Percentiles rank a stretch among this genome's conserved stretches.
phyloP scores from a whole-genome alignment of 306 rosid genomes.

The Ammopiptanthus mongolicus region DNA sequence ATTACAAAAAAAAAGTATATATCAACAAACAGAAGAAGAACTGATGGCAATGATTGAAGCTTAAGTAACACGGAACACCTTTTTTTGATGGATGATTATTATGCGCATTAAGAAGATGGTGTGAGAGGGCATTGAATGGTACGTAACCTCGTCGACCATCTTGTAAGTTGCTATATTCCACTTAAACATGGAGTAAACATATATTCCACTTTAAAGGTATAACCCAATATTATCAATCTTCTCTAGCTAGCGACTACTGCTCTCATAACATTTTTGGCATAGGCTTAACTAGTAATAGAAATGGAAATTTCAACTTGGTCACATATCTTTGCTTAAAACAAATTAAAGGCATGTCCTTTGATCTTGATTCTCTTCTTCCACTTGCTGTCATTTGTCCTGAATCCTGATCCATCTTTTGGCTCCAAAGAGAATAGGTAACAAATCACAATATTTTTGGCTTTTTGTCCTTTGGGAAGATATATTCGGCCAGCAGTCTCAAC shows the following conservation, averaged over 20 bases:
- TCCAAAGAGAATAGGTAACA: slow-evolving; percentile 21
- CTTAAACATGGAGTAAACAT: not conserved
- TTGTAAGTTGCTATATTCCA: not conserved
- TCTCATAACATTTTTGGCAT: not conserved
- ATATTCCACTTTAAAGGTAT: not conserved
- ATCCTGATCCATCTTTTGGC: slow-evolving; percentile 30
- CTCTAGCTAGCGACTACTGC: not conserved
- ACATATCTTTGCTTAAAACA: slow-evolving; percentile 30
- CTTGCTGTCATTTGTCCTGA: slow-evolving; percentile 30
- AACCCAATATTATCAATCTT: not conserved
- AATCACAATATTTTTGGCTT: slow-evolving; percentile 28
- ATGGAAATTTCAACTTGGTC: slow-evolving; percentile 21
- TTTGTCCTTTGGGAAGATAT: slow-evolving; percentile 46
- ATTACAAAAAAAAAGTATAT: too few relatives aligned
- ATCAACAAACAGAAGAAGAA: too few relatives aligned
- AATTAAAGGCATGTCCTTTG: slow-evolving; percentile 15
- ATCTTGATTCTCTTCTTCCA: slow-evolving; percentile 43
- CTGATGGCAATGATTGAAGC: too few relatives aligned
- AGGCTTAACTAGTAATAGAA: not conserved
- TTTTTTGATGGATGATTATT: too few relatives aligned
- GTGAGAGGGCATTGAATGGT: too few relatives aligned
- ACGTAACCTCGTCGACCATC: too few relatives aligned
- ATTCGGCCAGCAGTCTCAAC: slow-evolving; percentile 38
- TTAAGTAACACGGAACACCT: too few relatives aligned
- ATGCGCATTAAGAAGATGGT: too few relatives aligned